Conservation (phyloP, 352 stramenopile species). For the Peronosclerospora sorghi region DNA sequence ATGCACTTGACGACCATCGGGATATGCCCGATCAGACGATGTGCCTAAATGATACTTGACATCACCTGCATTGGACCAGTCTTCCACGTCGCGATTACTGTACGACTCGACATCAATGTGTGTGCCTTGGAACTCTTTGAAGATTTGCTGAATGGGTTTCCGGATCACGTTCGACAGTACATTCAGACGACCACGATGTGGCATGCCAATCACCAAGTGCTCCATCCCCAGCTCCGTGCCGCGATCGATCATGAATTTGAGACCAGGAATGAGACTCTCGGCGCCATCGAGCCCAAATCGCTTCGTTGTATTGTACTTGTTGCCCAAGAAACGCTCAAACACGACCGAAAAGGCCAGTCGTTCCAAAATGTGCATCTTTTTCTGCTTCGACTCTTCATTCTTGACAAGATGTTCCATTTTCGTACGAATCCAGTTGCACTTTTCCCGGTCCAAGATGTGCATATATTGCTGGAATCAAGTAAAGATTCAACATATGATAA, state of each 20-base stretch:
- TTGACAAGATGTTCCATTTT: constrained; percentile 77
- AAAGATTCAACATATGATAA: not conserved
- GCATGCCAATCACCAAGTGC: constrained; percentile 97
- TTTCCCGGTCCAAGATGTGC: constrained; percentile 93
- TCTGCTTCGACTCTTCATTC: constrained; percentile 76
- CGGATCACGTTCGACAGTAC: constrained; percentile 96
- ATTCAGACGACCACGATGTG: constrained; percentile 94
- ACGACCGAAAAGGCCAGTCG: constrained; percentile 94
- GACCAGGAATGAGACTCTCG: constrained; percentile 89
- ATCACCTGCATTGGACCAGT: constrained; percentile 90
- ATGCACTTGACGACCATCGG: constrained; percentile 90
- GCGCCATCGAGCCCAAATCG: constrained; percentile 95
- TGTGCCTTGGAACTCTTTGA: constrained; percentile 94
- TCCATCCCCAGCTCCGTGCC: constrained; percentile 91
- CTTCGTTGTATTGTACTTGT: constrained; percentile 99
- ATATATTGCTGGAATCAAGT: constrained; percentile 89
- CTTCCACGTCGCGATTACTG: constrained; percentile 52
- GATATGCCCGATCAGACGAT: constrained; percentile 93
- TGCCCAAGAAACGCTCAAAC: constrained; percentile 96
- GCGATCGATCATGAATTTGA: constrained; percentile 95
- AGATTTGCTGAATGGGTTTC: constrained; percentile 96
- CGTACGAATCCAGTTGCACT: constrained; percentile 97
- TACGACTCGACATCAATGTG: constrained; percentile 91
- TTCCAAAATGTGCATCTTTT: constrained; percentile 95
- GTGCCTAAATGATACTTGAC: constrained; percentile 99